phyloP scores from a whole-genome alignment of 768 basidiomycete genomes.

The Lactifluus volemus region DNA sequence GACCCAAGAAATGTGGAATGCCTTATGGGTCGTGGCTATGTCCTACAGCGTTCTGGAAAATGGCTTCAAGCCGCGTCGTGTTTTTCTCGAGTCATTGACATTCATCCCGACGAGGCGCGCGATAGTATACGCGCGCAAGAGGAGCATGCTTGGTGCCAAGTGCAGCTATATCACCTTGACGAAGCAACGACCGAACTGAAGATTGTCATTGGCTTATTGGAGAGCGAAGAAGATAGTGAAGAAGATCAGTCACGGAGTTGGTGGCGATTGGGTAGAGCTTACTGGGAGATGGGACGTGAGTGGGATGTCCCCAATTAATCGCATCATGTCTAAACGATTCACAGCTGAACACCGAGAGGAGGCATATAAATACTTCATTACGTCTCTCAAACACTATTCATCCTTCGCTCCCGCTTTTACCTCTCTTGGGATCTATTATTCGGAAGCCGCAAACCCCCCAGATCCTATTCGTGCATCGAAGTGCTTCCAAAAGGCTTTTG shows the following conservation, averaged over 20 bases:
- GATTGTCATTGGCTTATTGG: constrained; percentile 37
- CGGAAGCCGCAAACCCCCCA: constrained; percentile 55
- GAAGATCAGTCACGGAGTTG: constrained; percentile 68
- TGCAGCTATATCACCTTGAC: constrained; percentile 41
- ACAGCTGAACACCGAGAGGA: constrained; percentile 46
- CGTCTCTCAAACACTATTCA: constrained; percentile 63
- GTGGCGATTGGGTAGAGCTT: constrained; percentile 76
- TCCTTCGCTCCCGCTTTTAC: constrained; percentile 89
- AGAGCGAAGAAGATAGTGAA: constrained; percentile 37
- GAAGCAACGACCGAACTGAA: constrained; percentile 41
- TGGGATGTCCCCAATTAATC: constrained; percentile 1
- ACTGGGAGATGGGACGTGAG: constrained; percentile 67
- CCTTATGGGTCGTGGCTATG: constrained; percentile 67
- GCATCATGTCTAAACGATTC: neutral
- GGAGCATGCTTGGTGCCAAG: constrained; percentile 80
- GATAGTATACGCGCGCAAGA: constrained; percentile 60
- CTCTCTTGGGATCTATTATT: constrained; percentile 85
- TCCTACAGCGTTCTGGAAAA: constrained; percentile 51
- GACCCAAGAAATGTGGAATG: constrained; percentile 56
- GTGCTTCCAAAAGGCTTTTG: constrained; percentile 98
- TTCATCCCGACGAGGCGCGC: constrained; percentile 38
- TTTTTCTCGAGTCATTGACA: constrained; percentile 50
- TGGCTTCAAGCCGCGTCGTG: constrained; percentile 60
- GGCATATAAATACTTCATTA: constrained; percentile 73
- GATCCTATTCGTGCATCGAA: constrained; percentile 84